Base-by-base conservation (phyloP, 2,329 filamentous ascomycete species). In the Huntiella savannae region DNA sequence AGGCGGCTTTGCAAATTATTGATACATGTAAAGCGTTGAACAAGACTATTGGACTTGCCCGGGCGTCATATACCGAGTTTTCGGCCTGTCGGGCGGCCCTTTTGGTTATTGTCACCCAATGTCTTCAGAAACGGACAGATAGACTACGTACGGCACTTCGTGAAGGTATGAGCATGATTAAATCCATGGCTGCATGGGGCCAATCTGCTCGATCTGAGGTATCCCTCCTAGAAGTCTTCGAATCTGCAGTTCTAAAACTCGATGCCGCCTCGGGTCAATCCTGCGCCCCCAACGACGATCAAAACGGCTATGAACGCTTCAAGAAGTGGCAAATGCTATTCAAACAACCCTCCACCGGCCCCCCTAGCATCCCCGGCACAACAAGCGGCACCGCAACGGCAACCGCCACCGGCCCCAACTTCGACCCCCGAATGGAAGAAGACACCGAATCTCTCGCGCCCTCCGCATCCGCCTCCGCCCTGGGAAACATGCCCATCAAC, bases 41-140 rank as follows among this genome's bases (percentile, higher is more conserved):
- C 35, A 64, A 64, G 39, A 66, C 64, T n/a, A 64, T 66, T 11
- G 70, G 69, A 12, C 66, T 73, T 45, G 69, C 70, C 4, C 63
- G 68, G 28, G 67, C 69, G 2, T 71, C 68, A 0, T 73, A 72
- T 52, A 71, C 68, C 3, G 70, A 73, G 51, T 73, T 71, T 53
- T 70, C 67, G 53, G 67, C 69, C 3, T 71, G 68, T 43, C 68
- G 70, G 37, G 69, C 68, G 7, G 69, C 70, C 6, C 57, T 73
- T 4, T 59, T 73, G 2, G 69, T 72, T 22, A 58, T 63, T 40
- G 61, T 62, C 32, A 61, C 61, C 2, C 61, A 63, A 41, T 63
- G 60, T 39, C 54, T 63, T 34, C 59, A 59, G 36, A 57, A 57
- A 47, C 59, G 58, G 39, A 61, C 60, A 8, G 60, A 63, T 44